Percentiles rank a stretch among this genome's conserved stretches.
Evolutionary conservation across 352 stramenopile species (phyloP).

Genomic region (Peronosclerospora sorghi): DNA sequence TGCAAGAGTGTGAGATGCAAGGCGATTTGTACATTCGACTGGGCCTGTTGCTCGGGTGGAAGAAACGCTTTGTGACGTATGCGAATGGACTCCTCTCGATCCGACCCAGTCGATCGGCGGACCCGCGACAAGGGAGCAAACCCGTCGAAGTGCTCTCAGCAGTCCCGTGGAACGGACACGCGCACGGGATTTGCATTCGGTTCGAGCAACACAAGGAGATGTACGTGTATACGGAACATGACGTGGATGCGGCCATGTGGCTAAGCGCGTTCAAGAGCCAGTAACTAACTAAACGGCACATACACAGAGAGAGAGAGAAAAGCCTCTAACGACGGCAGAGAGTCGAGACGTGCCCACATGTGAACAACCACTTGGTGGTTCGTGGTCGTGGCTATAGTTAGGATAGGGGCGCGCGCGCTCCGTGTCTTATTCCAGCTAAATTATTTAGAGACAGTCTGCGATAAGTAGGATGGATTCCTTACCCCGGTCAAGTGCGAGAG

Average conservation of each 20-base stretch:
- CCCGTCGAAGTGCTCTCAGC: slow-evolving; percentile 37
- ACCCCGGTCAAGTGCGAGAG: no score
- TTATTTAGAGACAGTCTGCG: slow-evolving; percentile 23
- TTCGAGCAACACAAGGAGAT: slow-evolving; percentile 48
- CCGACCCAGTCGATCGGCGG: slow-evolving; percentile 13
- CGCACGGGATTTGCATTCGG: slow-evolving; percentile 35
- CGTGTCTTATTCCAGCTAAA: slow-evolving; percentile 15
- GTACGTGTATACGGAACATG: slow-evolving; percentile 30
- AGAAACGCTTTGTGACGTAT: slow-evolving; percentile 45
- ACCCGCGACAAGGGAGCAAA: slow-evolving; percentile 23
- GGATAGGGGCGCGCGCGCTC: slow-evolving; percentile 1
- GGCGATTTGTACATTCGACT: slow-evolving; percentile 38
- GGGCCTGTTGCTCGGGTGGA: slow-evolving; percentile 30
- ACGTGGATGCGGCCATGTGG: slow-evolving; percentile 39
- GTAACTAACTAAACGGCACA: no score
- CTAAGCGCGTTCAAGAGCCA: slow-evolving; percentile 36
- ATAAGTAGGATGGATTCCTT: no score
- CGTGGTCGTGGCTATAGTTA: no score
- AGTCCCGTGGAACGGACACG: slow-evolving; percentile 26
- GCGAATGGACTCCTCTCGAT: slow-evolving; percentile 35
- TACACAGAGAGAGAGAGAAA: no score
- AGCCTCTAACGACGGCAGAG: no score
- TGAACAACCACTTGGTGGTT: no score
- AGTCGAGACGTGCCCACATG: no score
- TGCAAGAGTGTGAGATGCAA: slow-evolving; percentile 19